phyloP scores from a whole-genome alignment of 345 rosid species.

The Pistacia atlantica region DNA sequence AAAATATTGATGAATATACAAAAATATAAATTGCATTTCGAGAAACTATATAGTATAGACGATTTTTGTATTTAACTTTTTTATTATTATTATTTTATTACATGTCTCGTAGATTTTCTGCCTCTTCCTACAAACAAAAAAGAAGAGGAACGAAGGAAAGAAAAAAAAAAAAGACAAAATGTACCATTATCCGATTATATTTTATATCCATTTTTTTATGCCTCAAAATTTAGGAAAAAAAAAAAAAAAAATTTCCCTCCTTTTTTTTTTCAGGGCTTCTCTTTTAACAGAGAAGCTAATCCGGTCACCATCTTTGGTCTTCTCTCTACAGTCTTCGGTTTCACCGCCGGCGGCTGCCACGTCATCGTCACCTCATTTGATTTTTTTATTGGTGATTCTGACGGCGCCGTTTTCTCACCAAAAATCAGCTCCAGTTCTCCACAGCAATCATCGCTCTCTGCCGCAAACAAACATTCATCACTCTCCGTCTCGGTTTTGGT shows the following conservation, averaged over 20 bases:
- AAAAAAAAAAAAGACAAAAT: neutral
- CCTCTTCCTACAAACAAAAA: conserved; percentile 20
- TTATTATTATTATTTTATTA: conserved; percentile 5
- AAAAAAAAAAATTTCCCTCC: conserved; percentile 20
- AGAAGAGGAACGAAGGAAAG: neutral
- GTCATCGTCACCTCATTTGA: conserved; percentile 13
- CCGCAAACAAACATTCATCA: neutral
- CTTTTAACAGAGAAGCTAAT: conserved; percentile 79
- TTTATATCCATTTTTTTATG: conserved; percentile 14
- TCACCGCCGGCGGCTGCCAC: conserved; percentile 66
- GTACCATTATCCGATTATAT: conserved; percentile 30
- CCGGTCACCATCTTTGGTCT: conserved; percentile 81
- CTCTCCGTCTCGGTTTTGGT: conserved; percentile 22
- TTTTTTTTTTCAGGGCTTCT: conserved; percentile 51
- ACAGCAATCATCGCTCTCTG: conserved; percentile 9
- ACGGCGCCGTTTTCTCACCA: conserved; percentile 37
- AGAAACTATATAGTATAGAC: no score
- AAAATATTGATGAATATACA: no score
- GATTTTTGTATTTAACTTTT: conserved; percentile 4
- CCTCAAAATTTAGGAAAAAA: conserved; percentile 23
- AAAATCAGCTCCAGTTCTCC: conserved; percentile 70
- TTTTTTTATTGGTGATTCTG: conserved; percentile 7
- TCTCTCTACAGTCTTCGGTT: conserved; percentile 56
- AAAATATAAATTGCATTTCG: no score
- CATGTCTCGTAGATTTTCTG: conserved; percentile 19